A percentile compares a stretch with the other conserved stretches of the same genome.
Evolutionary conservation across 208 protist genomes (phyloP).

Genomic region (Crithidia expoeki): DNA sequence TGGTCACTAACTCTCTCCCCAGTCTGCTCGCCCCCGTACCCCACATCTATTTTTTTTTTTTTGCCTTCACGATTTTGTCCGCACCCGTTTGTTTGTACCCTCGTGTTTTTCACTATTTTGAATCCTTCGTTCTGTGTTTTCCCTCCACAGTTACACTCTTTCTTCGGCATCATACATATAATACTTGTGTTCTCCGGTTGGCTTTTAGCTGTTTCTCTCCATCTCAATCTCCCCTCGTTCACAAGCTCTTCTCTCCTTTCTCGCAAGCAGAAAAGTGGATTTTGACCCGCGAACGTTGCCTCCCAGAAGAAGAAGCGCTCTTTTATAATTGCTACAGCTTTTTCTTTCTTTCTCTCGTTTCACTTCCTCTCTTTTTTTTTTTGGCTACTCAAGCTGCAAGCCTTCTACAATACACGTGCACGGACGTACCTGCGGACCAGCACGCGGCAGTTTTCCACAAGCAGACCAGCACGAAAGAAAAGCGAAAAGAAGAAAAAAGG

Average conservation of each 20-base stretch:
- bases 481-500: not conserved
- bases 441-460: not conserved
- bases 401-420: not conserved
- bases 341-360: constrained; percentile 3
- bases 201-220: constrained; percentile 13
- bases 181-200: not conserved
- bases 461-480: not conserved
- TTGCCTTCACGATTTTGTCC: constrained; percentile 1
- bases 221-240: not conserved
- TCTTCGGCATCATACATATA: constrained; percentile 9
- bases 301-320: constrained; percentile 1
- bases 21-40: too few relatives aligned
- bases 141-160: constrained; percentile 1
- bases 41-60: constrained; percentile 17
- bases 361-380: constrained; percentile 11
- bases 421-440: not conserved
- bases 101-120: too few relatives aligned
- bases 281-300: not conserved
- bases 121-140: not conserved
- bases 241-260: constrained; percentile 1
- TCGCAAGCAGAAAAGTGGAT: not conserved
- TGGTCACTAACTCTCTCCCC: not conserved
- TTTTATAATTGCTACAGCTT: constrained; percentile 5
- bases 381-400: not conserved
- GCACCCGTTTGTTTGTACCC: too few relatives aligned